phyloP scores from a whole-genome alignment of 495 filamentous ascomycete genomes.

The Thermochaetoides thermophila region DNA sequence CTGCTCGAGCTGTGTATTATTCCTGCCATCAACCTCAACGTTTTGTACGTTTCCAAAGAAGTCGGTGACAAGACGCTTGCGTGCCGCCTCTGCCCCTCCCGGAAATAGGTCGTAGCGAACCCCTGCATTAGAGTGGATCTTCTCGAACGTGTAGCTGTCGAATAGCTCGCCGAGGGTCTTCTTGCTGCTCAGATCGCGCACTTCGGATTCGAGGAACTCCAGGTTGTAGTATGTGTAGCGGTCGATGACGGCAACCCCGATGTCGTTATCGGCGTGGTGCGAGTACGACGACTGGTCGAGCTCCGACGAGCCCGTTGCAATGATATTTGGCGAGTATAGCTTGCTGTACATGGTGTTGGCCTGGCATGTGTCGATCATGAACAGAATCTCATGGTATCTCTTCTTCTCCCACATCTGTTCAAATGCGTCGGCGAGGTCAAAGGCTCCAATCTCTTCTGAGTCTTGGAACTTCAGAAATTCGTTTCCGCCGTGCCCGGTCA shows the following conservation, averaged over 20 bases:
- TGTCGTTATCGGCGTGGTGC: constrained; percentile 91
- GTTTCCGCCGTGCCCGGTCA: constrained; percentile 98
- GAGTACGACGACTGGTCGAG: constrained; percentile 90
- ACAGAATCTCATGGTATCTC: constrained; percentile 84
- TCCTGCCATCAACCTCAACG: constrained; percentile 65
- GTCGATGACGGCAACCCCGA: constrained; percentile 95
- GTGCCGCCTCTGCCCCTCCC: constrained; percentile 56
- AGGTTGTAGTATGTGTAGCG: constrained; percentile 98
- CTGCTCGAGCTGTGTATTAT: constrained; percentile 46
- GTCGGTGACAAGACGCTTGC: constrained; percentile 71
- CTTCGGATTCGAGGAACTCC: constrained; percentile 86
- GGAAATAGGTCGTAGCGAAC: constrained; percentile 85
- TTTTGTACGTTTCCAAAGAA: constrained; percentile 98
- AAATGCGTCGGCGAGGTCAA: constrained; percentile 93
- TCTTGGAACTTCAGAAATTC: constrained; percentile 98
- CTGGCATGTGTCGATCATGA: constrained; percentile 99
- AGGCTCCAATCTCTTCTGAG: constrained; percentile 89
- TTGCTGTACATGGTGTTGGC: constrained; percentile 98
- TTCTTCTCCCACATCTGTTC: constrained; percentile 99
- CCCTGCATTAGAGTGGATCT: constrained; percentile 88
- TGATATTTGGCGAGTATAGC: constrained; percentile 92
- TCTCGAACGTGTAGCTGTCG: constrained; percentile 84
- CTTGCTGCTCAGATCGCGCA: constrained; percentile 67
- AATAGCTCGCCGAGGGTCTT: constrained; percentile 85
- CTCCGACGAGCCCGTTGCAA: constrained; percentile 86